Evolutionary conservation across 2,329 filamentous ascomycete genomes (phyloP), one percentile per base, ranked within the genome.

Genomic region (Nemania sp.): DNA sequence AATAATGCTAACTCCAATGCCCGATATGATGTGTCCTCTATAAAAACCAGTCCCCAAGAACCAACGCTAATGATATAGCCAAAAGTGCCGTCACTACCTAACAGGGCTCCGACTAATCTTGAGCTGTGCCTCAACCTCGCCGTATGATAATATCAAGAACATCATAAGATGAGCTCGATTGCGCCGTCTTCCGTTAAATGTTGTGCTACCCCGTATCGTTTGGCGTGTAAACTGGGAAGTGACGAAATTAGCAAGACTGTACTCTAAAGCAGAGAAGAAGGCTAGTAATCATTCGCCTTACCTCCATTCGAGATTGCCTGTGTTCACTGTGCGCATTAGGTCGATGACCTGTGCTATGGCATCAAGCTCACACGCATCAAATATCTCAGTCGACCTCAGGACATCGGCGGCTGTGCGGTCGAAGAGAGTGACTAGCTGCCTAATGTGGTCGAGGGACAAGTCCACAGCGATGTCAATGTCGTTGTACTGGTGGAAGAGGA

Each of bases 281-380:
- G 11, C 6, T n/a, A 22, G 18, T 13, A 20, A 22, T 45, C 13
- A 24, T 59, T 26, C 15, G 26, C 62, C 72, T 59, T 67, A 75
- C 74, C 74, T 76, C 74, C 75, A 77, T 22, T 73, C 70, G 1
- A 76, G 68, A 53, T 76, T 76, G 1, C 74, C 74, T 0, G 73
- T 75, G 51, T 76, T 75, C 35, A 73, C 52, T 53, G 72, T 74
- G 22, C 72, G 66, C 63, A 76, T 66, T 0, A 68, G 45, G 22
- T 75, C 70, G 11, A 75, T 70, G 32, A 70, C 65, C 38, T 67
- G 69, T 0, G 68, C 64, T 51, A 74, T 70, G 2, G 74, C 58
- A 15, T 74, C 69, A n/a, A 65, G 52, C 63, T 74, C 70, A 5
- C 52, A 43, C 4, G 67, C 43, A 11, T 73, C 70, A 20, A 65